Base-by-base conservation (phyloP, 2,329 filamentous ascomycete genomes). In the Claviceps sp. region DNA sequence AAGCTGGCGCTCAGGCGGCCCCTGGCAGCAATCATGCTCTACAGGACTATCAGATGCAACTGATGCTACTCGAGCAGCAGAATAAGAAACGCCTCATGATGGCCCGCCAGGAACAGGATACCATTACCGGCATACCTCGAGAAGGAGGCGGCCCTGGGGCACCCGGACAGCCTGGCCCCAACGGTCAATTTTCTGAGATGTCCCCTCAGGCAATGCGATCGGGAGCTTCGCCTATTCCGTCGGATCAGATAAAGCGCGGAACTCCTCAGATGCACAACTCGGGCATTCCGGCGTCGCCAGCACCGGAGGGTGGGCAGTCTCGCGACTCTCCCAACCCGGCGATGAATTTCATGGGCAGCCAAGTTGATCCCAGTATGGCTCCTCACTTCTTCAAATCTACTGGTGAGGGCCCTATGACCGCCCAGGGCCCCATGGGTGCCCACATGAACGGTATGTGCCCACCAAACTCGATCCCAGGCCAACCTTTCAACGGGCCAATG, bases 11-110 rank as follows among this genome's bases (percentile, higher is more conserved):
- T 37, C 74, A 74, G 57, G 69, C 68, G 16, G 73, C 68, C 55
- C 75, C 66, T 14, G 67, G 67, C 37, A 85, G 84, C 67, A 91
- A 89, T 64, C 86, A 90, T 65, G 87, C 87, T 22, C 74, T 91
- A 46, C 86, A 90, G 67, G 87, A 93, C 65, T 91, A 91, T 61
- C 87, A 91, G 70, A 90, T 90, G 86, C 87, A 91, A 65, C 70
- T 91, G 63, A 91, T 90, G 87, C 70, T 90, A 48, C 76, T 91
- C 16, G 87, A 91, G 68, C 87, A 90, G 67, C 86, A 91, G 68
- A 91, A 91, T 61, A 91, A 90, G 74, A 90, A 89, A 68, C 76
- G 87, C 18, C 74, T 91, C 48, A 82, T 89, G 74, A 89, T 89
- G 85, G 87, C 87, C 40, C 81, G 87, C 18, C 85, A 84, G 63